Conservation (phyloP, 768 basidiomycete genomes). For the Rhodotorula taiwanensis region DNA sequence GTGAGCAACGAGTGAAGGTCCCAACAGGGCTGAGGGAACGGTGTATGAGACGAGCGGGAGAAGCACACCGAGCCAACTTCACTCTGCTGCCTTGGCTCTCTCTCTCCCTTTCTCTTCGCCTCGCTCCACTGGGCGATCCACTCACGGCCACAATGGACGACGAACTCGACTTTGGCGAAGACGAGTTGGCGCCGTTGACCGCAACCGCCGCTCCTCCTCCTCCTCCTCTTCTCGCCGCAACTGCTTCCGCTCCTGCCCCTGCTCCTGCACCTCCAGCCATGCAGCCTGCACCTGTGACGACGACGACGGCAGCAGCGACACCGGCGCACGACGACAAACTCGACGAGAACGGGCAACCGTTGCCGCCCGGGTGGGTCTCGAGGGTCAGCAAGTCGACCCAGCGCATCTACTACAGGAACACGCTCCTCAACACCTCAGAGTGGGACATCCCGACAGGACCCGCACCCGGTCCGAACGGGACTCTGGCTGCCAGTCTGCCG, state of each 20-base stretch:
- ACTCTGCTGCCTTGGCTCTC: too few relatives aligned
- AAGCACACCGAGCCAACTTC: too few relatives aligned
- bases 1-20: too few relatives aligned
- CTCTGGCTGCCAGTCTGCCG: not conserved
- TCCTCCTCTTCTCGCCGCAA: not conserved
- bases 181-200: constrained; percentile 19
- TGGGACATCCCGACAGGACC: constrained; percentile 32
- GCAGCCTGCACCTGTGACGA: not conserved
- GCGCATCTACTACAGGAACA: constrained; percentile 29
- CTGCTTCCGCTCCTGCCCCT: not conserved
- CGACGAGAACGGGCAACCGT: constrained; percentile 13
- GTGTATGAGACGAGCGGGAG: too few relatives aligned
- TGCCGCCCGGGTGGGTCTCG: constrained; percentile 28
- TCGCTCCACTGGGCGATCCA: not conserved
- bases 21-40: too few relatives aligned
- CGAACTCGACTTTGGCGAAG: constrained; percentile 39
- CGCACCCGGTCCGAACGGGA: not conserved
- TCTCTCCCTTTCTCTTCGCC: not conserved
- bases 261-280: not conserved
- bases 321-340: constrained; percentile 16
- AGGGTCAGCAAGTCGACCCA: constrained; percentile 22
- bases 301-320: not conserved
- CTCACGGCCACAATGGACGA: not conserved
- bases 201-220: not conserved
- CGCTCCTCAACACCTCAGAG: constrained; percentile 13